These are phyloP conservation scores for Schwanniomyces occidentalis DNA, from an alignment of 805 yeast species.

Conservation along the genomic window DNA sequence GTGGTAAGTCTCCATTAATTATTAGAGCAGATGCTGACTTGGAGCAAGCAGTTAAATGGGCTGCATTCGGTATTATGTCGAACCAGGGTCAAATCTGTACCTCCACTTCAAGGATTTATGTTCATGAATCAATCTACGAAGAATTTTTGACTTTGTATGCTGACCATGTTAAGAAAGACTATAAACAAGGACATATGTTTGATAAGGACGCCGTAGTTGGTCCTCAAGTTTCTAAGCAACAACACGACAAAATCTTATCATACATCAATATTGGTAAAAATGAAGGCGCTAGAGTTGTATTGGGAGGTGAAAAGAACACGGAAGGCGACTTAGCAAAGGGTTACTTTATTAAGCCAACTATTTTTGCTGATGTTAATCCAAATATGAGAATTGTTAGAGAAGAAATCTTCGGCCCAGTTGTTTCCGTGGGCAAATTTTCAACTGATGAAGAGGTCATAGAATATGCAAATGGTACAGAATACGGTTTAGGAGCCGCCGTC, in stretches of 20 bases:
- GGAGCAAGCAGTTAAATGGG: slow-evolving; percentile 68
- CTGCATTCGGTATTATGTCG: slow-evolving; percentile 61
- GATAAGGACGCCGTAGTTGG: slow-evolving; percentile 51
- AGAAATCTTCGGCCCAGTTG: slow-evolving; percentile 90
- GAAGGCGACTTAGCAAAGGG: slow-evolving; percentile 49
- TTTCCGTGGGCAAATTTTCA: slow-evolving; percentile 61
- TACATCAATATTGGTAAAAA: slow-evolving; percentile 45
- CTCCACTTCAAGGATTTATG: slow-evolving; percentile 62
- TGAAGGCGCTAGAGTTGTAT: slow-evolving; percentile 43
- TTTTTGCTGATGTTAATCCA: slow-evolving; percentile 69
- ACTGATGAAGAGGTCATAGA: slow-evolving; percentile 67
- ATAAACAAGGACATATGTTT: slow-evolving; percentile 60
- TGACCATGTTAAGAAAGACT: slow-evolving; percentile 46
- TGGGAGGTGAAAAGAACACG: slow-evolving; percentile 45
- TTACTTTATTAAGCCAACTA: slow-evolving; percentile 71
- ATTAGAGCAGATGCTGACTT: slow-evolving; percentile 64
- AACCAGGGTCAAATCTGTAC: slow-evolving; percentile 73
- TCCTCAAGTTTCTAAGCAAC: slow-evolving; percentile 60
- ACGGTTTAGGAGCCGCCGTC: slow-evolving; percentile 82
- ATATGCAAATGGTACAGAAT: slow-evolving; percentile 69
- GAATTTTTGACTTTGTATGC: slow-evolving; percentile 48
- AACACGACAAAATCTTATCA: slow-evolving; percentile 51
- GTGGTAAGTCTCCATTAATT: slow-evolving; percentile 69
- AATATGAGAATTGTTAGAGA: slow-evolving; percentile 68
- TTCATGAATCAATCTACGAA: slow-evolving; percentile 57